Conservation (phyloP, 169 alveolate species). For the Cryptosporidium andersoni region DNA sequence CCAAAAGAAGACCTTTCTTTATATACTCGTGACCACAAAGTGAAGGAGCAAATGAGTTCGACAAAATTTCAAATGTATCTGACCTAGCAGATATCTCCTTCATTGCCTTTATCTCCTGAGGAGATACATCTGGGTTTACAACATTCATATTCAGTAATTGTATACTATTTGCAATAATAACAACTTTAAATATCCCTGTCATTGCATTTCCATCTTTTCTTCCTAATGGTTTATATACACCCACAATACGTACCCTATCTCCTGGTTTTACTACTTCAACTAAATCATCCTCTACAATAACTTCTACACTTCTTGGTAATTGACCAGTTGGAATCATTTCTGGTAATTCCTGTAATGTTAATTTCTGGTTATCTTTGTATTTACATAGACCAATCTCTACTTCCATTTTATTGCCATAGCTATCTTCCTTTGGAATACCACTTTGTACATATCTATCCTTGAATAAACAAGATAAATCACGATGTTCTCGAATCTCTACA, state of each 20-base stretch:
- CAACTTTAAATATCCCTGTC: slow-evolving; percentile 90
- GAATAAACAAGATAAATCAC: slow-evolving; percentile 57
- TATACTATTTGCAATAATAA: slow-evolving; percentile 91
- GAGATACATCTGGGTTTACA: slow-evolving; percentile 78
- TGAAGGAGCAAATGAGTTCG: slow-evolving; percentile 96
- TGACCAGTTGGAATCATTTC: slow-evolving; percentile 98
- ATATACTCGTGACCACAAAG: slow-evolving; percentile 94
- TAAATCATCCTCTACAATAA: slow-evolving; percentile 92
- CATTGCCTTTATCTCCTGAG: slow-evolving; percentile 81
- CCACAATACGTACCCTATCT: slow-evolving; percentile 94
- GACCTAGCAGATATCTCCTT: slow-evolving; percentile 81
- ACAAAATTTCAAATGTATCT: slow-evolving; percentile 88
- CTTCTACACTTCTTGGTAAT: slow-evolving; percentile 95
- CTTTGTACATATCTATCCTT: slow-evolving; percentile 71
- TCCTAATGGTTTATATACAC: slow-evolving; percentile 92
- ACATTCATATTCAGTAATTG: slow-evolving; percentile 76
- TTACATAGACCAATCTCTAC: slow-evolving; percentile 93
- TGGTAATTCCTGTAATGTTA: slow-evolving; percentile 96
- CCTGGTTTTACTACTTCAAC: slow-evolving; percentile 92
- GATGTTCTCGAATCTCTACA: slow-evolving; percentile 74
- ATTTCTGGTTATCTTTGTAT: slow-evolving; percentile 90
- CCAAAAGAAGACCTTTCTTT: slow-evolving; percentile 92
- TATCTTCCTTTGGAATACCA: slow-evolving; percentile 83
- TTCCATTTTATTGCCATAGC: slow-evolving; percentile 83
- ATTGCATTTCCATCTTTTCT: slow-evolving; percentile 79